Base-by-base conservation (phyloP, 768 basidiomycete species). In the Boletales sp. region DNA sequence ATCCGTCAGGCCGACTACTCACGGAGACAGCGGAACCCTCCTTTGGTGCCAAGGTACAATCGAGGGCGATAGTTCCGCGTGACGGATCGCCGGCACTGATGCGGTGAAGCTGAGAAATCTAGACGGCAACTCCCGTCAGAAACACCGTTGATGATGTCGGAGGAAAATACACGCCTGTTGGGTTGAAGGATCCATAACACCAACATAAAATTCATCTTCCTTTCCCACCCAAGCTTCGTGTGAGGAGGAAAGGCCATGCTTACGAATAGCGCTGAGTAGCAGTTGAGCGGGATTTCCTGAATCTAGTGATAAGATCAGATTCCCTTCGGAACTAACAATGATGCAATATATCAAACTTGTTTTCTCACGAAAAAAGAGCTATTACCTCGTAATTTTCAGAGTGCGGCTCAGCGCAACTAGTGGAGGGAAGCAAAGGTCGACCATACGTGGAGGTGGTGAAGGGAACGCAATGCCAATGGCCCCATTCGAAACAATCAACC, bases 51-150 rank as follows among this genome's bases (percentile, higher is more conserved):
- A 67, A 69, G 18, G 73, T 68, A 2, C 78, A 69, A 18, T 81
- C 79, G 1, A 90, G 69, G 1, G 87, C 80, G 13, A 90, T 74
- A 4, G 76, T 74, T 3, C 88, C 88, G 7, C 83, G 76, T 14
- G 81, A 81, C 2, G 86, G 87, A 59, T 86, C 86, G 4, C 88
- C 88, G 0, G 87, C 83, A 19, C 74, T 80, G 50, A 90, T 82
- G 48, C 69, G 74, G 57, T 78, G 79, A 35, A 84, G 70, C 41
- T 76, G 74, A 18, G 61, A 58, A 3, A 78, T 54, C 79, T 83
- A 46, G 9, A 30, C 33, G 46, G 28, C 25, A 28, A 28, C 25
- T 31, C 11, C 18, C 35, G 40, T 7, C 12, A 39, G 6, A 2
- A 31, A 4, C 30, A 34, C 19, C 8, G 30, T 51, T 30, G 35